Conservation (phyloP, 2,329 filamentous ascomycete genomes). For the Claviceps arundinis region DNA sequence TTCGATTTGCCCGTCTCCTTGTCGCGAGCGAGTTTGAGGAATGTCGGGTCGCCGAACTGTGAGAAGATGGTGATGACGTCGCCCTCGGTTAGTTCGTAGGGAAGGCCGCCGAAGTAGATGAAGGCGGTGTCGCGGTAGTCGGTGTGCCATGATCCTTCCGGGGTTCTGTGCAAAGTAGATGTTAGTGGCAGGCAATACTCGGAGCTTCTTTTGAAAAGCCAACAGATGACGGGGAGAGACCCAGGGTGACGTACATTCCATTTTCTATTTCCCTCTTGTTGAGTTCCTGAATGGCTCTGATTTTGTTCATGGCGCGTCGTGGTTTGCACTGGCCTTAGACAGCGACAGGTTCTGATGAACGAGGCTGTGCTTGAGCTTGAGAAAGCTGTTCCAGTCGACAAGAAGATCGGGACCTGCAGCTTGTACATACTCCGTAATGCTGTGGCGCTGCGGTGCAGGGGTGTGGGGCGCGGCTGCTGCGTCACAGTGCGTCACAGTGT, state of each 20-base stretch:
- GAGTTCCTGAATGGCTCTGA: conserved; percentile 80
- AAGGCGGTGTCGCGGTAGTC: conserved; percentile 98
- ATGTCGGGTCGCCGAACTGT: conserved; percentile 89
- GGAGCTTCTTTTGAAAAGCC: background rate
- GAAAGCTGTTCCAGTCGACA: background rate
- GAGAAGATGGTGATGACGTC: conserved; percentile 95
- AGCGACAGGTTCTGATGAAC: background rate
- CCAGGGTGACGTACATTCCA: conserved; percentile 45
- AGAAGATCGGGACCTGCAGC: background rate
- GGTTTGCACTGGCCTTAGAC: background rate
- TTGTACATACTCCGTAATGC: conserved; percentile 5
- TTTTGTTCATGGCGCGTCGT: conserved; percentile 64
- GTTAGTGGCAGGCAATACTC: conserved; percentile 12
- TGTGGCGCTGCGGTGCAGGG: background rate
- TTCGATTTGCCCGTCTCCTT: conserved; percentile 92
- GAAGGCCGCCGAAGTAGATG: conserved; percentile 87
- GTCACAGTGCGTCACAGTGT: background rate
- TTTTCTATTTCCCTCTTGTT: conserved; percentile 92
- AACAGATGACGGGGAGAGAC: background rate
- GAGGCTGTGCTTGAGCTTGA: background rate
- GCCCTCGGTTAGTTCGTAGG: conserved; percentile 86
- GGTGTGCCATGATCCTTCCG: conserved; percentile 87
- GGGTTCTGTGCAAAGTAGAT: conserved; percentile 38
- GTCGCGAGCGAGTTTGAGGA: conserved; percentile 83
- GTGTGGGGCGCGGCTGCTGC: background rate